Evolutionary conservation across 441 rosid genomes (phyloP).

Genomic region (Macaranga tanarius): DNA sequence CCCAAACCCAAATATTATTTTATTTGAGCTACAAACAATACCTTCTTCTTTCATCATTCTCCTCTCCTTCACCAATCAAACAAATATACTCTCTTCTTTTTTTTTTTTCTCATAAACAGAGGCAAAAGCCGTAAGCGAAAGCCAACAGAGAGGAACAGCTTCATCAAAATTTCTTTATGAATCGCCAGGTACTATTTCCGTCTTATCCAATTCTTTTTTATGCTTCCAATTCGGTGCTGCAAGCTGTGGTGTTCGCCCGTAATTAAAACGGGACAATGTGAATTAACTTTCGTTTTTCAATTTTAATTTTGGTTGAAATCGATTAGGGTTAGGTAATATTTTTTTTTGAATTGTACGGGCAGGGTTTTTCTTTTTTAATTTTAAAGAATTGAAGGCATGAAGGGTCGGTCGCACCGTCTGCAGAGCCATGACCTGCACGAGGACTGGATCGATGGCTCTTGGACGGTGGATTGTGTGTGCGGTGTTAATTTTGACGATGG

Average conservation of each 20-base stretch:
- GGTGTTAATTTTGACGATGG: conserved; percentile 97
- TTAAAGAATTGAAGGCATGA: conserved; percentile 35
- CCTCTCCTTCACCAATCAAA: background rate
- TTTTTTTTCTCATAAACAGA: background rate
- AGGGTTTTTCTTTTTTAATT: too few species aligned
- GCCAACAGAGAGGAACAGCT: background rate
- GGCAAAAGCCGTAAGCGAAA: too few species aligned
- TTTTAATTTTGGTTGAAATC: background rate
- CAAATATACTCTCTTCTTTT: background rate
- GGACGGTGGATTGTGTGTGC: conserved; percentile 98
- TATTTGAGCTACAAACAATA: background rate
- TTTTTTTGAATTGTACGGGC: background rate
- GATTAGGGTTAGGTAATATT: background rate
- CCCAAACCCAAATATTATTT: too few species aligned
- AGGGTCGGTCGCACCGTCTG: conserved; percentile 60
- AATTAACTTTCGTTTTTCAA: background rate
- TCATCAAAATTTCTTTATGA: background rate
- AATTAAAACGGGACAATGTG: conserved; percentile 1
- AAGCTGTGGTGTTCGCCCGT: background rate
- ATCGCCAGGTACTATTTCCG: background rate
- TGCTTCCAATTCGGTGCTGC: background rate
- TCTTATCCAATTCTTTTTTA: background rate
- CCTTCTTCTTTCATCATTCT: background rate
- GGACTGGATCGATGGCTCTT: conserved; percentile 95
- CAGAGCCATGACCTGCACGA: conserved; percentile 68